A percentile compares a stretch with the other conserved stretches of the same genome.
phyloP scores from a whole-genome alignment of 2,329 filamentous ascomycete species.

The Hyphodiscus sp. region DNA sequence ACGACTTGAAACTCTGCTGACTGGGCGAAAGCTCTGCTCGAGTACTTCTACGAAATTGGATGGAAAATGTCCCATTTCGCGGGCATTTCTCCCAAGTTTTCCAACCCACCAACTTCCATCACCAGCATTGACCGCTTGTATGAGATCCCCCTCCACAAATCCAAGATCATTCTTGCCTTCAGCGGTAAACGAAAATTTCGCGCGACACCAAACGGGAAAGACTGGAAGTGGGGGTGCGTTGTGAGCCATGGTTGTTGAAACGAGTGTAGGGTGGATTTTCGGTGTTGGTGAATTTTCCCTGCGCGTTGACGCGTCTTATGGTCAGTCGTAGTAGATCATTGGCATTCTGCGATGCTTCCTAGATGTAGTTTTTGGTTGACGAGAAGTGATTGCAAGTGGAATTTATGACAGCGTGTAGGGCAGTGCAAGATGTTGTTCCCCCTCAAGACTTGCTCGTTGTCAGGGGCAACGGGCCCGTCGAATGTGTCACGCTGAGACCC shows the following conservation, averaged over 20 bases:
- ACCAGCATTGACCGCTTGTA: slow-evolving; percentile 95
- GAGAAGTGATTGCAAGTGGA: too few relatives aligned
- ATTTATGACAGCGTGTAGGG: too few relatives aligned
- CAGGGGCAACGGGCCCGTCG: too few relatives aligned
- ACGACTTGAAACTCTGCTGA: slow-evolving; percentile 49
- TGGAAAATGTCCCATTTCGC: slow-evolving; percentile 74
- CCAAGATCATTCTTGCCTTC: slow-evolving; percentile 90
- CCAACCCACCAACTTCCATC: slow-evolving; percentile 99
- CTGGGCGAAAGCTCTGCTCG: slow-evolving; percentile 76
- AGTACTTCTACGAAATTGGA: slow-evolving; percentile 96
- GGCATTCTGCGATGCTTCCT: neutral
- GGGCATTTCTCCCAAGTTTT: slow-evolving; percentile 76
- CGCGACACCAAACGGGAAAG: slow-evolving; percentile 88
- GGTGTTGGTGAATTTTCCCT: neutral
- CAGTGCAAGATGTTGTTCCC: too few relatives aligned
- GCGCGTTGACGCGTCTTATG: neutral
- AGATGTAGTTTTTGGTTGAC: too few relatives aligned
- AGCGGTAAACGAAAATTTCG: slow-evolving; percentile 89
- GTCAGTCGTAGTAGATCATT: neutral
- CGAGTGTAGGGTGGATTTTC: neutral
- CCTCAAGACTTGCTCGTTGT: too few relatives aligned
- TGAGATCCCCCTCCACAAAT: slow-evolving; percentile 95
- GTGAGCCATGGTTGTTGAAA: neutral
- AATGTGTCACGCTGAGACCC: too few relatives aligned
- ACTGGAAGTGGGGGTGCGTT: slow-evolving; percentile 53